phyloP scores from a whole-genome alignment of 1,284 basidiomycete genomes.

The Ganoderma lucidum region DNA sequence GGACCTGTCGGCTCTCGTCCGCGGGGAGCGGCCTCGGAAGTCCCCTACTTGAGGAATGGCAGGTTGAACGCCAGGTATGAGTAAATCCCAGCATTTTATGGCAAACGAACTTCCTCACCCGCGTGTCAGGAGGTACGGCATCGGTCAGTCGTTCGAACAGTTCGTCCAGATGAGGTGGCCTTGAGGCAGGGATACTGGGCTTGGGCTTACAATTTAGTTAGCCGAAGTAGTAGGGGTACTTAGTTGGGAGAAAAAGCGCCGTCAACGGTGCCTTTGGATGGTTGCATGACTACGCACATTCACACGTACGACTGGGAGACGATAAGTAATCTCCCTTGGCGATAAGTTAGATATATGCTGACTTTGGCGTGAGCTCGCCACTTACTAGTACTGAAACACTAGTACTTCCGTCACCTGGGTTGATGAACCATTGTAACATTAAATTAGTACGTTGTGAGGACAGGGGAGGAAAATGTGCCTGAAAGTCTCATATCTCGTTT shows the following conservation, averaged over 20 bases:
- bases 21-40: slow-evolving; percentile 11
- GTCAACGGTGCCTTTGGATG: not conserved
- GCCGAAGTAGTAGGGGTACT: not conserved
- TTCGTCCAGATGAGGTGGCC: not conserved
- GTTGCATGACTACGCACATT: not conserved
- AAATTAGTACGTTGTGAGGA: not conserved
- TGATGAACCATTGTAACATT: not conserved
- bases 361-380: not conserved
- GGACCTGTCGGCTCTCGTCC: slow-evolving; percentile 14
- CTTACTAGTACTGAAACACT: too few relatives aligned
- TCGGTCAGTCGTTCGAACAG: slow-evolving; percentile 1
- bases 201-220: not conserved
- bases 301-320: not conserved
- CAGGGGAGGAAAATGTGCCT: not conserved
- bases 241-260: not conserved
- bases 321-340: not conserved
- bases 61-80: not conserved
- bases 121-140: not conserved
- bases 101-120: not conserved
- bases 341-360: not conserved
- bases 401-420: not conserved
- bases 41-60: slow-evolving; percentile 1
- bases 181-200: slow-evolving; percentile 7
- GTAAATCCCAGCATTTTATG: not conserved
- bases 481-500: not conserved